phyloP scores from a whole-genome alignment of 2,329 filamentous ascomycete genomes.

The Apiospora rasikravindrae region DNA sequence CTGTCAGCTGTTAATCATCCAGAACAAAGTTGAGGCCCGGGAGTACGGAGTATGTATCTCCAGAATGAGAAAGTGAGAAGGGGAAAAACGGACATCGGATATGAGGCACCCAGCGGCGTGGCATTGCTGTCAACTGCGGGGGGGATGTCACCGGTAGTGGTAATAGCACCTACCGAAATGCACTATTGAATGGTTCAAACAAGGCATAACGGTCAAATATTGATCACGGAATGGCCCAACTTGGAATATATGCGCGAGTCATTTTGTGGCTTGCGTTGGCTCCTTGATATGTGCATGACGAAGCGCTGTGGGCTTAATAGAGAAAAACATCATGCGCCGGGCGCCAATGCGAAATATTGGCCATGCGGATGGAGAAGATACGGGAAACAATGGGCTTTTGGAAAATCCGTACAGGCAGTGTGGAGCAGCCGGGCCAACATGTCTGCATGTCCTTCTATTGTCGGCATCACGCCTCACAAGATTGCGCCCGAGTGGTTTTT shows the following conservation, averaged over 20 bases:
- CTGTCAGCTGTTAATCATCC: conserved; percentile 8
- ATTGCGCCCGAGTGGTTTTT: neutral
- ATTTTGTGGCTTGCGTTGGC: conserved; percentile 15
- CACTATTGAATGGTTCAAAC: conserved; percentile 7
- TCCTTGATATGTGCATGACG: conserved; percentile 15
- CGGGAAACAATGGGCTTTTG: conserved; percentile 13
- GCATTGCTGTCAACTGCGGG: conserved; percentile 16
- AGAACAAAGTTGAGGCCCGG: neutral
- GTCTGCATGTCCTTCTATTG: neutral
- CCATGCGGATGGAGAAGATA: conserved; percentile 1
- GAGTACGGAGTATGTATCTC: neutral
- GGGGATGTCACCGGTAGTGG: conserved; percentile 9
- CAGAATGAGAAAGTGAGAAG: neutral
- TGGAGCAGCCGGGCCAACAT: neutral
- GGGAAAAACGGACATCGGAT: neutral
- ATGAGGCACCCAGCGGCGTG: neutral
- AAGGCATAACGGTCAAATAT: conserved; percentile 8
- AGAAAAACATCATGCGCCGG: conserved; percentile 7
- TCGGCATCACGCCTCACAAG: neutral
- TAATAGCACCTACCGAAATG: neutral
- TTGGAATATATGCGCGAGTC: conserved; percentile 5
- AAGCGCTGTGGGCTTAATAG: conserved; percentile 10
- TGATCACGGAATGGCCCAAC: conserved; percentile 8
- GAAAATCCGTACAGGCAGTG: neutral
- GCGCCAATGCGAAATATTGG: conserved; percentile 2